Conservation (phyloP, 2,329 filamentous ascomycete genomes). For the Xylariaceae sp. region DNA sequence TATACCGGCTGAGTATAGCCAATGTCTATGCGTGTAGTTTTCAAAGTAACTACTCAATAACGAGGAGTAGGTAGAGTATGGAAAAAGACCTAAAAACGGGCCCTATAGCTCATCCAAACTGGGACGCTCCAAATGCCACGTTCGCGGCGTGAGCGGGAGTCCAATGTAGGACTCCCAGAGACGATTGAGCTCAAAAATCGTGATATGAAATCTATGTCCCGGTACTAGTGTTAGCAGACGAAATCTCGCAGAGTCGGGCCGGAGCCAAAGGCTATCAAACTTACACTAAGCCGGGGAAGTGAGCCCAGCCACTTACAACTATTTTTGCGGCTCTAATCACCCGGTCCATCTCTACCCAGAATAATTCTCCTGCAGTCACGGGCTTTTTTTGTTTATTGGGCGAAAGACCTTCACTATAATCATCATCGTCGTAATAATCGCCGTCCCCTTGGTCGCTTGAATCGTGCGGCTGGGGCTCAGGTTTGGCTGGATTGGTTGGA, state of each 20-base stretch:
- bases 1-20: constrained; percentile 5
- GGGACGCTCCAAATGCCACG: constrained; percentile 43
- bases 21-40: constrained; percentile 4
- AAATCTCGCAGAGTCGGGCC: background rate
- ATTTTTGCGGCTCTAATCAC: constrained; percentile 59
- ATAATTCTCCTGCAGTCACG: constrained; percentile 47
- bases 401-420: constrained; percentile 37
- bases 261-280: constrained; percentile 33
- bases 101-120: constrained; percentile 44
- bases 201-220: constrained; percentile 37
- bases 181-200: constrained; percentile 41
- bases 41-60: constrained; percentile 1
- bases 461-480: constrained; percentile 13
- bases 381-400: constrained; percentile 30
- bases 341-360: constrained; percentile 58
- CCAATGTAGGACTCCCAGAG: constrained; percentile 49
- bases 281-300: constrained; percentile 64
- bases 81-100: background rate
- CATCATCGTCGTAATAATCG: constrained; percentile 36
- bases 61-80: background rate
- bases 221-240: background rate
- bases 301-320: constrained; percentile 65
- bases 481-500: constrained; percentile 10
- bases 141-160: constrained; percentile 44
- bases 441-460: constrained; percentile 37